Evolutionary conservation across 495 filamentous ascomycete genomes (phyloP).

Genomic region (Neurospora intermedia): DNA sequence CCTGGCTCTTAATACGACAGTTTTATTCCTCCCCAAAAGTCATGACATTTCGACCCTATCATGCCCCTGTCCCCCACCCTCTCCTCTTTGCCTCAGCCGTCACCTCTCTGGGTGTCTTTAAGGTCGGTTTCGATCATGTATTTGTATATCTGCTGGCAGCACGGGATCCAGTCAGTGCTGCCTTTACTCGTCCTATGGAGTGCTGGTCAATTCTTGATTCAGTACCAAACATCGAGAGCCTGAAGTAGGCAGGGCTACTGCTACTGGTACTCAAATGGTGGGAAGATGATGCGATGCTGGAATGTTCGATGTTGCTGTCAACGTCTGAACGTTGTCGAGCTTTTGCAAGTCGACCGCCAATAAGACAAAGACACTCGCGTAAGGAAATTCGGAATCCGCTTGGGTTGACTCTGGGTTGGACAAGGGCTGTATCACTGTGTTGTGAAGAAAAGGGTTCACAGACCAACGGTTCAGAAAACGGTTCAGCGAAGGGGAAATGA

Average conservation of each 20-base stretch:
- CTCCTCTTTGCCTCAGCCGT: background rate
- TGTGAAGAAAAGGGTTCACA: background rate
- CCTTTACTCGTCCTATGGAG: background rate
- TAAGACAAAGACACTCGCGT: background rate
- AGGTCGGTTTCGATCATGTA: background rate
- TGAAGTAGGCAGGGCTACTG: background rate
- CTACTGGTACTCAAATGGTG: background rate
- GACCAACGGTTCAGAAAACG: background rate
- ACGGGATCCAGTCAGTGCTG: background rate
- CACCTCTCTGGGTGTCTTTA: background rate
- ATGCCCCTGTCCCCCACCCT: background rate
- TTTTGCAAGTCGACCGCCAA: background rate
- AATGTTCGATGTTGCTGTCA: background rate
- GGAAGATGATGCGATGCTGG: background rate
- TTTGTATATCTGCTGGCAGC: background rate
- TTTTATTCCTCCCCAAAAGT: background rate
- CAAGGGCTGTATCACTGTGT: background rate
- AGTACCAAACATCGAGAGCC: background rate
- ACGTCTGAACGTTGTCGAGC: background rate
- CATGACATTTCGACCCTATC: background rate
- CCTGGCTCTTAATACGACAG: background rate
- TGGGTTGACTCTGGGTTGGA: background rate
- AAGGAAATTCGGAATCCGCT: too few species aligned
- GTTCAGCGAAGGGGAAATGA: background rate
- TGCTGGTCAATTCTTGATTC: background rate